These are phyloP conservation scores for Pyrenochaeta sp. DNA, from an alignment of 2,329 filamentous ascomycete genomes.

Conservation along the genomic window DNA sequence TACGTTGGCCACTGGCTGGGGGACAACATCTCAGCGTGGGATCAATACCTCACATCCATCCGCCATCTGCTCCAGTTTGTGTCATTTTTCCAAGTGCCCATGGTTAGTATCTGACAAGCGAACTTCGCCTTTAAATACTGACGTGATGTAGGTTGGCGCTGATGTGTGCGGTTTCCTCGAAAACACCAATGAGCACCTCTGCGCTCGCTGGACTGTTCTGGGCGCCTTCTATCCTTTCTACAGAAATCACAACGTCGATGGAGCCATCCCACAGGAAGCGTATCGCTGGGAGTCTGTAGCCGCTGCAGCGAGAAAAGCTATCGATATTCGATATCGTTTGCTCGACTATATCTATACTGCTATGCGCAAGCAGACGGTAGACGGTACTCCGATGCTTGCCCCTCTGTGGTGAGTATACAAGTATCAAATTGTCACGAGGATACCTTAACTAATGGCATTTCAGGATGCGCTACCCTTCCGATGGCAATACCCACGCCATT, in stretches of 20 bases:
- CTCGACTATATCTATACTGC: conserved; percentile 82
- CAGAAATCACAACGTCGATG: conserved; percentile 73
- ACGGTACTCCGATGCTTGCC: conserved; percentile 71
- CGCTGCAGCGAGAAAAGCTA: conserved; percentile 71
- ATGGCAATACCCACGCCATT: conserved; percentile 59
- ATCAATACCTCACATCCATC: conserved; percentile 53
- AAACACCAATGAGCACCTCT: conserved; percentile 73
- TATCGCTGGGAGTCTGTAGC: conserved; percentile 74
- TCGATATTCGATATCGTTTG: conserved; percentile 77
- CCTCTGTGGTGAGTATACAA: conserved; percentile 72
- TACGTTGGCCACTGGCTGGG: conserved; percentile 68
- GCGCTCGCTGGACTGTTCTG: conserved; percentile 75
- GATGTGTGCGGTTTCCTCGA: conserved; percentile 80
- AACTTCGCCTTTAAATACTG: too few relatives aligned
- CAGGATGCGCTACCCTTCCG: conserved; percentile 69
- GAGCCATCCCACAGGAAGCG: conserved; percentile 60
- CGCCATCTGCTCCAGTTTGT: conserved; percentile 55
- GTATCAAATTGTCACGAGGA: background rate
- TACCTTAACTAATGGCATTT: conserved; percentile 1
- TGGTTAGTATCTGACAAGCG: conserved; percentile 35
- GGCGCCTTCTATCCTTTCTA: conserved; percentile 79
- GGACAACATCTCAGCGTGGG: conserved; percentile 59
- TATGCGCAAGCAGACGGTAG: conserved; percentile 65
- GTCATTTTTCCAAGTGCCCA: conserved; percentile 56
- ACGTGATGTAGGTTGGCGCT: conserved; percentile 43